Evolutionary conservation across 306 rosid genomes (phyloP), one percentile per base, ranked within the genome.

Genomic region (Gleditsia sinensis): DNA sequence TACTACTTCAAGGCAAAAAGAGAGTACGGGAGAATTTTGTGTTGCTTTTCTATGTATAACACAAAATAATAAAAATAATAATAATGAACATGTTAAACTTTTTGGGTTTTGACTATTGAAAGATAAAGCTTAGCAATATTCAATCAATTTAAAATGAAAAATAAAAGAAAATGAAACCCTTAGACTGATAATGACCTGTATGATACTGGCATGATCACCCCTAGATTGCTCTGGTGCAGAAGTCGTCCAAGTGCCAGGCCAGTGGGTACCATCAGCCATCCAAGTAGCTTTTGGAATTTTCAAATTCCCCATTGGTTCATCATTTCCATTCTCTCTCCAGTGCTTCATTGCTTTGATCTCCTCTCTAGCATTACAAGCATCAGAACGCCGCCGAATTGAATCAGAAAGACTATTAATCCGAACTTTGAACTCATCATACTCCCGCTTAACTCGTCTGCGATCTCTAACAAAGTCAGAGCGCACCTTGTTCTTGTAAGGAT

Each of bases 191-290:
- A 53, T 32, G 73, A 91, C 96, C 90, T 91, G 96, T 49, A 91
- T 86, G 79, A 91, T 83, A 77, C 96, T 86, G 54, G 94, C 86
- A 83, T 91, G 96, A 83, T 91, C 96, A 25, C 96, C 92, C 80
- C 88, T 76, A 25, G 92, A 85, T 61, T 91, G 90, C 37, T 86
- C 91, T 1, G 83, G 80, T 7, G 80, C 74, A 33, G 89, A 16
- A 71, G 14, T 56, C 1, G 87, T 82, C 96, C 96, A 91, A 57
- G 94, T 86, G 23, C 96, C 96, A 13, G 93, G 96, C 96, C 96
- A 90, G 51, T 81, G 87, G 13, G 93, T 88, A 34, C 85, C 86
- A 75, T 91, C 92, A 56, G 89, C 77, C 96, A 91, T 91, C 92
- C 96, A 87, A 42, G 96, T 88, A 59, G 92, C 93, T 78, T 85